Conservation (phyloP, 2,329 filamentous ascomycete species). For the Diplodia intermedia region DNA sequence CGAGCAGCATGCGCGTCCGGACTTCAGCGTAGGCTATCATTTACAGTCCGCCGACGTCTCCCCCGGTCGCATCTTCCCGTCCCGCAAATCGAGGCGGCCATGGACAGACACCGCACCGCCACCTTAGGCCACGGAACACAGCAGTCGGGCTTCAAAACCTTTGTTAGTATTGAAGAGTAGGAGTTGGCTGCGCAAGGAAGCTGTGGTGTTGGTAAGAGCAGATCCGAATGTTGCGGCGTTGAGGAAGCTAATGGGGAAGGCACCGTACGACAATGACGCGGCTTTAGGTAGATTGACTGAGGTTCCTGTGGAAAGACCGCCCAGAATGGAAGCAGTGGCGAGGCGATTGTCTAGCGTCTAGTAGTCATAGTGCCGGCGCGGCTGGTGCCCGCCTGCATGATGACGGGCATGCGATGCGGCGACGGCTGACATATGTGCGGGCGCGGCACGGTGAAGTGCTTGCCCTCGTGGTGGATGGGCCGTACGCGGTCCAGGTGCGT, state of each 20-base stretch:
- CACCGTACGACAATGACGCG: not conserved
- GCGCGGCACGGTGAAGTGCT: conserved; percentile 68
- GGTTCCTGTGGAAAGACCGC: not conserved
- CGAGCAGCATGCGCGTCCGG: not conserved
- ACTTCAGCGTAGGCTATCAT: not conserved
- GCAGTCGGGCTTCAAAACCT: not conserved
- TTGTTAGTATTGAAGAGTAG: not conserved
- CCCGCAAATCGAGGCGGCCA: not conserved
- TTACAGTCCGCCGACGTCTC: no score
- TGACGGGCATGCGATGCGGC: conserved; percentile 71
- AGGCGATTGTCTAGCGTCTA: not conserved
- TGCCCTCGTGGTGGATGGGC: conserved; percentile 70
- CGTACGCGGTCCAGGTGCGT: conserved; percentile 65
- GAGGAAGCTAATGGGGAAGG: not conserved
- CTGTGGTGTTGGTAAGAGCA: not conserved
- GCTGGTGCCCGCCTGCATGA: conserved; percentile 74
- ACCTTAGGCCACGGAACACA: not conserved
- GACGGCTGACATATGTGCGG: conserved; percentile 71
- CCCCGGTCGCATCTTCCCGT: not conserved
- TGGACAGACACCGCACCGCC: not conserved
- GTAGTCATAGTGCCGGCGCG: conserved; percentile 61
- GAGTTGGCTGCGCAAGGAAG: not conserved
- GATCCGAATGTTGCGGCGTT: not conserved
- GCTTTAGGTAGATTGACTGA: not conserved
- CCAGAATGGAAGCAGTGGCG: not conserved